Evolutionary conservation across 345 rosid genomes (phyloP).

Genomic region (rapeseed (Brassica napus)): DNA sequence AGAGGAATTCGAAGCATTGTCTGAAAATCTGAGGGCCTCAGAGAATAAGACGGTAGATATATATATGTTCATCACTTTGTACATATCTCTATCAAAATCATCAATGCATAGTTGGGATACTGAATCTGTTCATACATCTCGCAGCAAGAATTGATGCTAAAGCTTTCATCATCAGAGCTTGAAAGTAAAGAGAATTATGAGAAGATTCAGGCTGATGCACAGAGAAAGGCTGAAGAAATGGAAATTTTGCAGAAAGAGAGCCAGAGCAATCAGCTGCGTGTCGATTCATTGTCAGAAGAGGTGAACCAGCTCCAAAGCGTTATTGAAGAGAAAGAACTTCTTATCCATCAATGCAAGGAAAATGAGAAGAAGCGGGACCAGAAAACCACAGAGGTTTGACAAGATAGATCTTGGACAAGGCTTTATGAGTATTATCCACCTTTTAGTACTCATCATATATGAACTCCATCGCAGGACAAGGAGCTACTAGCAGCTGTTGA

Average conservation of each 20-base stretch:
- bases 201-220: conserved; percentile 55
- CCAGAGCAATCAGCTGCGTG: conserved; percentile 48
- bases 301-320: conserved; percentile 52
- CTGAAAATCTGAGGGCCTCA: conserved; percentile 55
- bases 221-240: conserved; percentile 51
- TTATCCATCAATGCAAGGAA: conserved; percentile 55
- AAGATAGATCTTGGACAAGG: conserved; percentile 7
- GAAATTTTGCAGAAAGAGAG: conserved; percentile 51
- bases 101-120: conserved; percentile 17
- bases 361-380: conserved; percentile 62
- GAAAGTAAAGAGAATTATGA: conserved; percentile 59
- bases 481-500: conserved; percentile 61
- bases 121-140: conserved; percentile 32
- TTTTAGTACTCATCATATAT: conserved; percentile 21
- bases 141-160: conserved; percentile 64
- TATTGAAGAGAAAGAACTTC: conserved; percentile 69
- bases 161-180: conserved; percentile 59
- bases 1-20: conserved; percentile 50
- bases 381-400: conserved; percentile 60
- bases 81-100: background rate
- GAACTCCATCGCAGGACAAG: conserved; percentile 57
- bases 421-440: conserved; percentile 8
- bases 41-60: conserved; percentile 61
- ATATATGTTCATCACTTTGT: background rate
- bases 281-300: conserved; percentile 57